Percentiles rank a stretch among this genome's conserved stretches.
Evolutionary conservation across 495 filamentous ascomycete genomes (phyloP).

Genomic region (Talaromyces stipitatus): DNA sequence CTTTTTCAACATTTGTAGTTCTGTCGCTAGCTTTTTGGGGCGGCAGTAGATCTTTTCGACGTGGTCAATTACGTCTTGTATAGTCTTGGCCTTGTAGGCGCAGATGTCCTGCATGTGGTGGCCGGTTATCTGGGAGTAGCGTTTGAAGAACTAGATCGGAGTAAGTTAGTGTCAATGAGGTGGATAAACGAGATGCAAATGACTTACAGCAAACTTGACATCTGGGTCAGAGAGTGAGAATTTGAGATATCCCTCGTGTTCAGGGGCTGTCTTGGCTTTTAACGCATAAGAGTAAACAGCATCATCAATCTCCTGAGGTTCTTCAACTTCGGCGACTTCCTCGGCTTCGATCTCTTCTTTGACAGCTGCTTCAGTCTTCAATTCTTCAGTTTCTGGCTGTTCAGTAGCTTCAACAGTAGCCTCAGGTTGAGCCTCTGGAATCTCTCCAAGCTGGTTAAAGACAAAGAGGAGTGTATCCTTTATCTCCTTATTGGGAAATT

Average conservation of each 20-base stretch:
- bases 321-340: not conserved
- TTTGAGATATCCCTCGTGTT: slow-evolving; percentile 16
- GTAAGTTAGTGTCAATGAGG: not conserved
- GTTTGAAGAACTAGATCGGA: slow-evolving; percentile 57
- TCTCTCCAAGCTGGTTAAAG: slow-evolving; percentile 30
- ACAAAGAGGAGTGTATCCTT: slow-evolving; percentile 27
- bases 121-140: slow-evolving; percentile 69
- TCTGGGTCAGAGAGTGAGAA: slow-evolving; percentile 48
- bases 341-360: not conserved
- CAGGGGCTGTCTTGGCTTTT: not conserved
- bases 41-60: slow-evolving; percentile 41
- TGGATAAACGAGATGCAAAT: not conserved
- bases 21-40: slow-evolving; percentile 42
- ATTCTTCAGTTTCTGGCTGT: not conserved
- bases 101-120: slow-evolving; percentile 61
- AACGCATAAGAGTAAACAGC: not conserved
- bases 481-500: slow-evolving; percentile 21
- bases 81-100: slow-evolving; percentile 44
- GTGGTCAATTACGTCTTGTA: slow-evolving; percentile 46
- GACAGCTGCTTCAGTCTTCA: not conserved
- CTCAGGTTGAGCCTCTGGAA: slow-evolving; percentile 1
- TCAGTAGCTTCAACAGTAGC: not conserved
- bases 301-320: not conserved
- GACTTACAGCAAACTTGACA: slow-evolving; percentile 61
- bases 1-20: slow-evolving; percentile 24